phyloP scores from a whole-genome alignment of 2,329 filamentous ascomycete genomes.

The Colletotrichum incanum region DNA sequence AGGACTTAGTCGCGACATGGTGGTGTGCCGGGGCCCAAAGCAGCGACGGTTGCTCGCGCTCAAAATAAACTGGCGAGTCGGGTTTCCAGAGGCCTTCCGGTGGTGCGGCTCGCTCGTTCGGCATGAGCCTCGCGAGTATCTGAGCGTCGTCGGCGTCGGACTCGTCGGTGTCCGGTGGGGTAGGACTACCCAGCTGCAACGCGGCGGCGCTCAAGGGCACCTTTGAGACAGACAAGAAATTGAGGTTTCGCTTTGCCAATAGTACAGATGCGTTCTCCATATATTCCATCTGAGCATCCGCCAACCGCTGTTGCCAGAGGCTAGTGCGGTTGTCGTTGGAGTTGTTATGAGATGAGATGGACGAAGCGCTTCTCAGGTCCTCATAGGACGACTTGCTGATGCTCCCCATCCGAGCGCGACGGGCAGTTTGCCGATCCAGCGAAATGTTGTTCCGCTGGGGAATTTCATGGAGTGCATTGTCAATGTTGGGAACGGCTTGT shows the following conservation, averaged over 20 bases:
- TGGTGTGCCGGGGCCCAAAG: constrained; percentile 29
- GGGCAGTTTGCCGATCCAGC: constrained; percentile 57
- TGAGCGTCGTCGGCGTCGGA: constrained; percentile 55
- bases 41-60: constrained; percentile 33
- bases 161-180: constrained; percentile 68
- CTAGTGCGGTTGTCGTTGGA: constrained; percentile 52
- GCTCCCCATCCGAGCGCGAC: constrained; percentile 56
- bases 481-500: constrained; percentile 13
- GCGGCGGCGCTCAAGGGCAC: constrained; percentile 35
- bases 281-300: constrained; percentile 63
- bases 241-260: constrained; percentile 56
- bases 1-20: constrained; percentile 22
- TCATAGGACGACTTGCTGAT: constrained; percentile 47
- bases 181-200: constrained; percentile 65
- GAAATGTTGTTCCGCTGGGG: constrained; percentile 49
- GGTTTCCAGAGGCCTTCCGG: constrained; percentile 35
- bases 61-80: constrained; percentile 26
- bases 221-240: constrained; percentile 55
- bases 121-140: constrained; percentile 39
- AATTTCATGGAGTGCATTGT: constrained; percentile 45
- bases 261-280: constrained; percentile 58
- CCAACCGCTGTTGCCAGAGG: constrained; percentile 62
- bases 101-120: constrained; percentile 38
- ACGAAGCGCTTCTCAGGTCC: constrained; percentile 49
- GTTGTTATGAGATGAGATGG: constrained; percentile 49